Base-by-base conservation (phyloP, 2,329 filamentous ascomycete genomes). In the Metarhizium album region DNA sequence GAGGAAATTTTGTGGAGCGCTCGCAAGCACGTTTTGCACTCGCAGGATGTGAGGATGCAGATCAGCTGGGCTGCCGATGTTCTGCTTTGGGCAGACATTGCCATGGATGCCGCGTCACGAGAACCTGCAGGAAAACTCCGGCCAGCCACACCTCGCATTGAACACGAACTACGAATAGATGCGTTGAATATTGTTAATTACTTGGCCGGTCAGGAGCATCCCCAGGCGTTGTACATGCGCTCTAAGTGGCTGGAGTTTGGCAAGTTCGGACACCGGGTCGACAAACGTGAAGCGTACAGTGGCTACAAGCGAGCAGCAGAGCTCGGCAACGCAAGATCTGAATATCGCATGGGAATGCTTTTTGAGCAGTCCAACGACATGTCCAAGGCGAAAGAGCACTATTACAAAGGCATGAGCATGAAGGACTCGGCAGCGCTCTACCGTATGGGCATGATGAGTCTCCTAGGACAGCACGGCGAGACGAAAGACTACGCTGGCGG, bases 211-310 rank as follows among this genome's bases (percentile, higher is more conserved):
- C 93, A 98, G 66, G 82, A 85, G 55, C 93, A 98, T 60, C 93
- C 93, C 23, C 90, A 93, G 63, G 93, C 93, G 23, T 82, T 94
- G 58, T 98, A 97, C 66, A 88, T 97, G 73, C 83, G 83, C 60
- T 88, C 90, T 53, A 96, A 95, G 78, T 98, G 93, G 93, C 76
- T 95, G 47, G 93, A 98, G 65, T 98, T 97, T 74, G 93, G 93
- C 59, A 95, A 95, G 64, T 97, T 96, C 64, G 90, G 89, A 38
- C 83, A 85, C 67, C 82, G 90, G 27, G 76, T 90, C 53, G 93
- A 98, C 73, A 95, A 95, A 72, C 90, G 91, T 62, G 91, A 96
- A 70, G 91, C 93, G 7, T 97, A 94, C 65, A 72, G 83, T 54
- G 87, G 86, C 60, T 98, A 97, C 70, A 82, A 83, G 55, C 78